Base-by-base conservation (phyloP, 2,329 filamentous ascomycete species). In the Hypoxylon sp. region DNA sequence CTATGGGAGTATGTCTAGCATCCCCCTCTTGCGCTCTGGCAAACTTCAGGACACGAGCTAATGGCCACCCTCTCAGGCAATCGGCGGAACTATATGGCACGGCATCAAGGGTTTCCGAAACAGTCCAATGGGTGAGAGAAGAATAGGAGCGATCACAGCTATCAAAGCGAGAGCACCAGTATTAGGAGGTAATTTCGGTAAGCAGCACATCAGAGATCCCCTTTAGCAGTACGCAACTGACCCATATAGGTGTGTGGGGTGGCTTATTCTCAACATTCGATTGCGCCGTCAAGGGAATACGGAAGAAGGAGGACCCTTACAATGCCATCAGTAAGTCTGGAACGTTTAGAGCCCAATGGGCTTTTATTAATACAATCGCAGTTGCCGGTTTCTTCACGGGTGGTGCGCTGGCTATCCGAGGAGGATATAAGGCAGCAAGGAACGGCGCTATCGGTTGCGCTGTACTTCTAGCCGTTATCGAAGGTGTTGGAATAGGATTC, bases 131-230 rank as follows among this genome's bases (percentile, higher is more conserved):
- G 96, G 96, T 80, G 96, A 99, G 86, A 90, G 96, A 80, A 89
- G 95, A 81, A 95, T 98, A 86, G 96, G 96, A 80, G 93, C 96
- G 75, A 88, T 99, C 83, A 98, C 95, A 77, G 96, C 96, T 68
- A 94, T 99, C 83, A 99, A 99, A 87, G 95, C 96, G 79, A 92
- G 96, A 79, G 96, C 96, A 46, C 96, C 96, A 2, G 95, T 98
- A 35, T 88, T 98, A 53, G 96, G 96, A 78, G 96, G 96, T 77
- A 99, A 99, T 86, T 99, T 98, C 77, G 95, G 95, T 70, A 70
- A 44, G 68, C 35, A 20, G 22, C 30, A 13, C 30, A 35, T 33
- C 11, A 30, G 27, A 37, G 2, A 48, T 13, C 14, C 22, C 25
- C 8, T 0, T 25, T n/a, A 46, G 10, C 11, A 20, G 2, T 31